phyloP scores from a whole-genome alignment of 1,139 yeast genomes.

The Taphrina wiesneri region DNA sequence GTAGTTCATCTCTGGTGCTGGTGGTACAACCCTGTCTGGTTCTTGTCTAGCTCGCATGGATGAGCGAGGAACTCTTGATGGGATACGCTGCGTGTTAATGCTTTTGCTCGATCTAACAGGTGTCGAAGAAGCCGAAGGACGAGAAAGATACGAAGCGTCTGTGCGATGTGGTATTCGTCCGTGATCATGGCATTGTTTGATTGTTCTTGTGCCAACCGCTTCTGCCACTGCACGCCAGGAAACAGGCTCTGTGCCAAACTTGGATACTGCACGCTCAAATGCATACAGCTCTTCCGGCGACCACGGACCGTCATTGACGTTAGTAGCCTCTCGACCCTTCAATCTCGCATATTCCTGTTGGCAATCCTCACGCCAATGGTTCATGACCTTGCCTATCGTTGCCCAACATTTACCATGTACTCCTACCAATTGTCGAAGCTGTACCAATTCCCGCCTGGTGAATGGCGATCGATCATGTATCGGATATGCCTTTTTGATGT shows the following conservation, averaged over 20 bases:
- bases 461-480: not conserved
- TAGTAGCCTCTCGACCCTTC: not conserved
- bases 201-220: slow-evolving; percentile 3
- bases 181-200: slow-evolving; percentile 9
- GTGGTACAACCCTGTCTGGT: not conserved
- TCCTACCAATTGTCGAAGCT: not conserved
- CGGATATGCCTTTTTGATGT: slow-evolving; percentile 3
- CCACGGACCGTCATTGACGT: slow-evolving; percentile 3
- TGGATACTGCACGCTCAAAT: not conserved
- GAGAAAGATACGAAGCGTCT: not conserved
- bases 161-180: not conserved
- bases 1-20: not conserved
- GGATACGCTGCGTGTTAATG: not conserved
- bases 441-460: not conserved
- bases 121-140: not conserved
- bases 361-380: slow-evolving; percentile 10
- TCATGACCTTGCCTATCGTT: not conserved
- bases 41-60: not conserved
- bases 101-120: not conserved
- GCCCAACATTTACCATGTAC: slow-evolving; percentile 10
- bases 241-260: not conserved
- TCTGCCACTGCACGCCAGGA: slow-evolving; percentile 1
- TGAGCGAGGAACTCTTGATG: not conserved
- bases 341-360: not conserved
- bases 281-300: not conserved